Evolutionary conservation across 129 eudicot species (phyloP).

Genomic region (carrot (Daucus carota)): DH1_v3.0 NC_030382.2:45568001-45568500

Average conservation of each 20-base stretch:
- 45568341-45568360: conserved; percentile 64
- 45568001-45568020: too few species aligned
- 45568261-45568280: conserved; percentile 70
- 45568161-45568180: not conserved
- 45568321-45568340: conserved; percentile 76
- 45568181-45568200: not conserved
- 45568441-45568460: not conserved
- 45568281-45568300: conserved; percentile 76
- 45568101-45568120: not conserved
- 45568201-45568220: not conserved
- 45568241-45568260: not conserved
- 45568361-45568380: conserved; percentile 58
- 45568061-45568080: not conserved
- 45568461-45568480: not conserved
- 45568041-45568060: not conserved
- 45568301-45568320: conserved; percentile 60
- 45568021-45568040: not conserved
- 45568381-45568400: conserved; percentile 85
- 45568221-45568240: too few species aligned
- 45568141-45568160: not conserved
- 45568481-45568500: conserved; percentile 33
- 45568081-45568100: not conserved
- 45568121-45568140: not conserved
- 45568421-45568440: not conserved
- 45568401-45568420: conserved; percentile 13